Base-by-base conservation (phyloP, 164 flowering plant species). In the Aristolochia contorta region DNA sequence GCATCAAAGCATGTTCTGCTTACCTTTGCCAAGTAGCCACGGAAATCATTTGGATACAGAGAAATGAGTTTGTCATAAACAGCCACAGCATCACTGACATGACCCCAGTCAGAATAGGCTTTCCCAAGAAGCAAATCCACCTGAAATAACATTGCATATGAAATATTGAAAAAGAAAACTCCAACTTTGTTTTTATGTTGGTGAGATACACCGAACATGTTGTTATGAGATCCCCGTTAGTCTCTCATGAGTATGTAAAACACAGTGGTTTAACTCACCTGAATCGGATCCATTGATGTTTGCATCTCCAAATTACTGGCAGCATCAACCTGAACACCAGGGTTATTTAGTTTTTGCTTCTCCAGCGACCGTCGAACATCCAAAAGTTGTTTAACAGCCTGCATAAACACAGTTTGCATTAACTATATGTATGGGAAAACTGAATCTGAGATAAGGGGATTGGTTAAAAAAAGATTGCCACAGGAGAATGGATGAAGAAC, bases 81-180 rank as follows among this genome's bases (percentile, higher is more conserved):
- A 59, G 95, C 63, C 18, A 89, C 80, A 53, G 98, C 98, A 78
- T 92, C 98, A 70, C 88, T 84, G 14, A 92, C 65, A 67, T 85
- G 95, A 14, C 95, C 98, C 94, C 96, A 87, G 52, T 87, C 91
- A 59, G 98, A 87, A 68, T 89, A 93, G 37, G 97, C 91, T 78
- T 89, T 93, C 57, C 94, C 98, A 59, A 93, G 94, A 71, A 93
- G 96, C 68, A 93, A 75, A 2, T 93, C 75, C 23, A 75, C 71
- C 79, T 75, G 56, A 60, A 57, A 37, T 50, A 43, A 55, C 52
- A 61, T 59, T 14, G 19, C 27, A 46, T 50, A 19, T 47, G 58
- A 64, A 37, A 18, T 20, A 19, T 32, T 6, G 37, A 56, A 33
- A 57, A 50, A 8, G 43, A 37, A 37, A 37, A 37, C 1, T 37